These are phyloP conservation scores for Soucietia sequanensis DNA, from an alignment of 805 yeast species.

Conservation along the genomic window DNA sequence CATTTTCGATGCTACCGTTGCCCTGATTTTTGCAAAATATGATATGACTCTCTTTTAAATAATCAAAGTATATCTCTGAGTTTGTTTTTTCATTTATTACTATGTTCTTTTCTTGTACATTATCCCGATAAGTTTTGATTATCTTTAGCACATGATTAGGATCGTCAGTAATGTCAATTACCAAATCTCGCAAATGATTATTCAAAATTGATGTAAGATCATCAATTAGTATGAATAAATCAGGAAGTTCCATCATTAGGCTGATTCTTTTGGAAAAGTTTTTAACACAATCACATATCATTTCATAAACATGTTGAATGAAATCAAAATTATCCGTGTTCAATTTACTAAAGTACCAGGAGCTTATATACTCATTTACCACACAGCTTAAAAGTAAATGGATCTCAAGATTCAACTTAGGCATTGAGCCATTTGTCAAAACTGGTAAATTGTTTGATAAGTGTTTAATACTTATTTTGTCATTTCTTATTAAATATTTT, in stretches of 20 bases:
- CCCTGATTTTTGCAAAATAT: too few species aligned
- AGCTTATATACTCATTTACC: slow-evolving; percentile 17
- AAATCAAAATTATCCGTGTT: slow-evolving; percentile 33
- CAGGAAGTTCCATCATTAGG: slow-evolving; percentile 6
- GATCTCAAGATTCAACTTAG: slow-evolving; percentile 30
- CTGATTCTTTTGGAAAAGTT: slow-evolving; percentile 21
- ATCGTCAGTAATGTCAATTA: slow-evolving; percentile 10
- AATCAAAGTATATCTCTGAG: slow-evolving; percentile 1
- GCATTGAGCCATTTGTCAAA: slow-evolving; percentile 13
- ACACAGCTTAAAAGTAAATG: slow-evolving; percentile 38
- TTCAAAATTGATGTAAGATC: slow-evolving; percentile 21
- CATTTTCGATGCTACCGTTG: slow-evolving; percentile 3
- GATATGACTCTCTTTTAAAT: slow-evolving; percentile 13
- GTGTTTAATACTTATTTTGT: slow-evolving; percentile 23
- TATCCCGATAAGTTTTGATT: slow-evolving; percentile 7
- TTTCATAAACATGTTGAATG: slow-evolving; percentile 21
- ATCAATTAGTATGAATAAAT: slow-evolving; percentile 19
- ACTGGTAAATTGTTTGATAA: slow-evolving; percentile 27
- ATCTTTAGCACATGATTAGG: slow-evolving; percentile 12
- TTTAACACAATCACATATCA: slow-evolving; percentile 22
- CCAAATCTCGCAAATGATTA: slow-evolving; percentile 18
- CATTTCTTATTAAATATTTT: slow-evolving; percentile 28
- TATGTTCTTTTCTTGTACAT: slow-evolving; percentile 1
- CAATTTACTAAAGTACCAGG: slow-evolving; percentile 27
- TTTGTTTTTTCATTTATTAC: slow-evolving; percentile 1